Conservation (phyloP, 2,329 filamentous ascomycete genomes). For the Aspergillus quadrilineatus region DNA sequence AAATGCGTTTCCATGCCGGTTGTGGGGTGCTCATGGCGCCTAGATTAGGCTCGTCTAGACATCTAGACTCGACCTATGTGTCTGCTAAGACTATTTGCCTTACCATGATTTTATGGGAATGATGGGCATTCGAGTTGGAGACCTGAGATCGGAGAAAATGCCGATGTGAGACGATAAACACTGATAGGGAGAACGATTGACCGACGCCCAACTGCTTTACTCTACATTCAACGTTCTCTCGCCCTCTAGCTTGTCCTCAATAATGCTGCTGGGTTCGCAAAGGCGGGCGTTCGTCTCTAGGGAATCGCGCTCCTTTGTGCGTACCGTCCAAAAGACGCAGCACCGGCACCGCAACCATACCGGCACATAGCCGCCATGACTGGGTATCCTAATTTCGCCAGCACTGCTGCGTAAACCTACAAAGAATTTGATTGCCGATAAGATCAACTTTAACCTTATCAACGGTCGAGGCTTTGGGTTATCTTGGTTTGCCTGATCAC, state of each 20-base stretch:
- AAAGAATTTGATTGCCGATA: not conserved
- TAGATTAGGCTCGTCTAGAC: not conserved
- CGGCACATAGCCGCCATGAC: no score
- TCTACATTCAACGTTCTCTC: no score
- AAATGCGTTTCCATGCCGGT: conserved; percentile 19
- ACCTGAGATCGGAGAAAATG: conserved; percentile 7
- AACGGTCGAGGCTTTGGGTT: not conserved
- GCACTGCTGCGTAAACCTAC: no score
- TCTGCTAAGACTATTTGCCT: not conserved
- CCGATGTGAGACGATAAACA: conserved; percentile 3
- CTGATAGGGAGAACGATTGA: conserved; percentile 12
- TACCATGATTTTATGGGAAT: not conserved
- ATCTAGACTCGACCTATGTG: not conserved
- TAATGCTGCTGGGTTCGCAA: not conserved
- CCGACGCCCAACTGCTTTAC: no score
- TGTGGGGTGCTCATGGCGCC: conserved; percentile 9
- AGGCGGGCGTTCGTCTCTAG: not conserved
- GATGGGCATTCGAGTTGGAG: not conserved
- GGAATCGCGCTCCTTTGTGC: not conserved
- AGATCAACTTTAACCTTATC: not conserved
- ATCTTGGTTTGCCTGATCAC: not conserved
- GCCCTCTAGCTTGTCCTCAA: not conserved
- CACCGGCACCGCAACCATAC: not conserved
- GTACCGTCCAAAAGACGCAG: not conserved
- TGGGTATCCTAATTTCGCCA: not conserved